Conservation (phyloP, 2,329 filamentous ascomycete species). For the Penicillium capsulatum region DNA sequence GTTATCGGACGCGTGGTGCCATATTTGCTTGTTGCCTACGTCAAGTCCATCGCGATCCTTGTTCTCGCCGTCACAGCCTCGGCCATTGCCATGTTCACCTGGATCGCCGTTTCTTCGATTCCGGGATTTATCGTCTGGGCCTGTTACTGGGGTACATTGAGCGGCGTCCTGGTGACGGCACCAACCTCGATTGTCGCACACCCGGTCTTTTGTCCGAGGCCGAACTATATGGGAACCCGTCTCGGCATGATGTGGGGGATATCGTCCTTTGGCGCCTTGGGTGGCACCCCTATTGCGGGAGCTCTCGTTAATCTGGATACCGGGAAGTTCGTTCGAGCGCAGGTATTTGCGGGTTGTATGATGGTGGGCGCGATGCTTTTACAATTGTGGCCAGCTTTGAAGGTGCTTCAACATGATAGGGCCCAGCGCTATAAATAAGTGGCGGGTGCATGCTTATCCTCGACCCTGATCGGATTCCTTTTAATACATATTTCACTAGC, state of each 20-base stretch:
- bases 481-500: no score
- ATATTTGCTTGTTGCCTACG: constrained; percentile 37
- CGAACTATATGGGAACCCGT: constrained; percentile 27
- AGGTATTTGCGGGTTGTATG: constrained; percentile 32
- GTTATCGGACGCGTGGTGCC: constrained; percentile 50
- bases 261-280: constrained; percentile 30
- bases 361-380: constrained; percentile 28
- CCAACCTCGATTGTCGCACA: constrained; percentile 31
- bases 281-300: constrained; percentile 32
- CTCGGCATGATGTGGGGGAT: constrained; percentile 37
- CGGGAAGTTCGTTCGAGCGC: constrained; percentile 26
- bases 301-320: constrained; percentile 27
- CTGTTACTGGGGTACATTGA: constrained; percentile 32
- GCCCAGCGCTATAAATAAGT: constrained; percentile 1
- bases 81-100: constrained; percentile 32
- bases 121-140: constrained; percentile 31
- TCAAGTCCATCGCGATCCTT: constrained; percentile 26
- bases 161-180: constrained; percentile 29
- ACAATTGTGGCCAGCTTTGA: constrained; percentile 27
- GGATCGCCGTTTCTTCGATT: constrained; percentile 23
- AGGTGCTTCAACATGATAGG: constrained; percentile 22
- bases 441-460: no score
- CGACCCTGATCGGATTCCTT: no score
- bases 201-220: constrained; percentile 25
- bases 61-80: constrained; percentile 19